phyloP scores from a whole-genome alignment of 306 rosid genomes.

The Vigna unguiculata region DNA sequence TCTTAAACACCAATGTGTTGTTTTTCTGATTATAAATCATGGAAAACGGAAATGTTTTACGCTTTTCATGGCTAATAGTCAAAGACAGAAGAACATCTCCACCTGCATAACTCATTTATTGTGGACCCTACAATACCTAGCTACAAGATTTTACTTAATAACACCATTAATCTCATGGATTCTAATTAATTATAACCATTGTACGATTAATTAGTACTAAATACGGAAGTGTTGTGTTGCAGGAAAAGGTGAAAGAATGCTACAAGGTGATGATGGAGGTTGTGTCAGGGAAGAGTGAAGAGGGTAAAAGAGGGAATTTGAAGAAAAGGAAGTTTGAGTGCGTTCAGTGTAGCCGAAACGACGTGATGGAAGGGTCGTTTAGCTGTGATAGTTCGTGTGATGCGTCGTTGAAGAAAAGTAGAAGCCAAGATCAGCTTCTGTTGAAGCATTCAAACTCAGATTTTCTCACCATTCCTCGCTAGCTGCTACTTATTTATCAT shows the following conservation, averaged over 20 bases:
- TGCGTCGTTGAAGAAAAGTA: constrained; percentile 67
- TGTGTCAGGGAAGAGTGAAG: constrained; percentile 19
- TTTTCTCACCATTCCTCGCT: constrained; percentile 57
- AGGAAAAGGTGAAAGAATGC: constrained; percentile 76
- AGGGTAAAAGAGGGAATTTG: constrained; percentile 33
- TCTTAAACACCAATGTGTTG: constrained; percentile 10
- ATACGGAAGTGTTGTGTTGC: constrained; percentile 1
- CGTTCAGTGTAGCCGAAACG: constrained; percentile 70
- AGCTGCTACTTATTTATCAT: background rate
- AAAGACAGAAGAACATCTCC: background rate
- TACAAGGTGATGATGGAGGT: constrained; percentile 56
- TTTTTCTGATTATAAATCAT: background rate
- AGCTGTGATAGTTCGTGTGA: constrained; percentile 75
- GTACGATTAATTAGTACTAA: background rate
- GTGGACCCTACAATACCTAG: constrained; percentile 1
- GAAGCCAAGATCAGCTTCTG: constrained; percentile 56
- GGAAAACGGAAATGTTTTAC: background rate
- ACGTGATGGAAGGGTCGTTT: constrained; percentile 67
- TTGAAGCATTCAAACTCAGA: constrained; percentile 49
- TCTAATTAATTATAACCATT: too few species aligned
- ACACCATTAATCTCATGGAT: too few species aligned
- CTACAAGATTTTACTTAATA: background rate
- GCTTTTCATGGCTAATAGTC: constrained; percentile 3
- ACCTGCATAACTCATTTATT: background rate
- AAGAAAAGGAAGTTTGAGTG: constrained; percentile 64